Percentiles rank a stretch among this genome's conserved stretches.
These are phyloP conservation scores for Ogataea hybrid DNA, from an alignment of 1,139 yeast species.

Conservation along the genomic window DNA sequence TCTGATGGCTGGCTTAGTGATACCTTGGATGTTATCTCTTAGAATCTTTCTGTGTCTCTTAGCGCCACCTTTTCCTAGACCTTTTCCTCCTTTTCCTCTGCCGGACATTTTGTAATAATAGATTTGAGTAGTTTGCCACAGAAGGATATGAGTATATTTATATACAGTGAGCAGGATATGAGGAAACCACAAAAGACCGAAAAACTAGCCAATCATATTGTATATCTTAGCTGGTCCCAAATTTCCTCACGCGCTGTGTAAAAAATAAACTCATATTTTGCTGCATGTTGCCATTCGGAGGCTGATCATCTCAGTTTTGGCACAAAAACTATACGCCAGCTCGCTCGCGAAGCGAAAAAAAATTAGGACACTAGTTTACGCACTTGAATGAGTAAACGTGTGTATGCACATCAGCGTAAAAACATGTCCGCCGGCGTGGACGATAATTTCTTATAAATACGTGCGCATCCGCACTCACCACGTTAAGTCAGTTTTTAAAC, in stretches of 20 bases:
- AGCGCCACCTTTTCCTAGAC: slow-evolving; percentile 99
- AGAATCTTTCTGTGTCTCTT: slow-evolving; percentile 99
- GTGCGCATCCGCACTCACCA: slow-evolving; percentile 4
- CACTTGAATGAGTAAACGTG: slow-evolving; percentile 14
- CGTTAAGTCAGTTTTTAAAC: slow-evolving; percentile 1
- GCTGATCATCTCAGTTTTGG: slow-evolving; percentile 6
- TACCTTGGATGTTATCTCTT: slow-evolving; percentile 99
- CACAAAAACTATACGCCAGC: slow-evolving; percentile 13
- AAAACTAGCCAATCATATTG: slow-evolving; percentile 9
- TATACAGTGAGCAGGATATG: slow-evolving; percentile 2
- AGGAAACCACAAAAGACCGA: neutral
- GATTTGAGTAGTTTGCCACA: slow-evolving; percentile 3
- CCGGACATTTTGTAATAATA: slow-evolving; percentile 67
- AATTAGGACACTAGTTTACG: slow-evolving; percentile 18
- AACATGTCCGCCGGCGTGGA: slow-evolving; percentile 7
- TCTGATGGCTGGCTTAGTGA: slow-evolving; percentile 99
- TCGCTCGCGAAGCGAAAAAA: slow-evolving; percentile 9
- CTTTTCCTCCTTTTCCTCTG: slow-evolving; percentile 99
- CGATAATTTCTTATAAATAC: slow-evolving; percentile 10
- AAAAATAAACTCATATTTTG: slow-evolving; percentile 6
- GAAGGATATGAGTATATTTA: slow-evolving; percentile 4
- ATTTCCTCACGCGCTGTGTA: slow-evolving; percentile 11
- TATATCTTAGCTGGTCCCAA: slow-evolving; percentile 5
- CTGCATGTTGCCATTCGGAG: slow-evolving; percentile 7
- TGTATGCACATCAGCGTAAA: slow-evolving; percentile 7